Evolutionary conservation across 805 yeast species (phyloP), one percentile per base, ranked within the genome.

Genomic region (Starmerella davenportii): DNA sequence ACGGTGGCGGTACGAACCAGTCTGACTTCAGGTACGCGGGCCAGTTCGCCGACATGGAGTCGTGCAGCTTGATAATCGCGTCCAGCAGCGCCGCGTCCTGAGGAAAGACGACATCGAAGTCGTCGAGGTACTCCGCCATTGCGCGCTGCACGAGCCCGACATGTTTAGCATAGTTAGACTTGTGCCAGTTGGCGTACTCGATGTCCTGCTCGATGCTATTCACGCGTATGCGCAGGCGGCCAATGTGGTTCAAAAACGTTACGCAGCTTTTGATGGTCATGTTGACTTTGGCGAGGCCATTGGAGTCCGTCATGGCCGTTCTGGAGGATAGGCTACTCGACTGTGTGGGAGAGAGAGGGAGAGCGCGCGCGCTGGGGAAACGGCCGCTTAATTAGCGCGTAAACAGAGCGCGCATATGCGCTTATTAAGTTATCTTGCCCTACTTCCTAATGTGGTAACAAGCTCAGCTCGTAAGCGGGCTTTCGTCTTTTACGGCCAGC

Each of bases 1-100:
- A 32, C 18, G 35, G 35, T 7, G 35, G 35, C 7, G 35, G 35
- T 7, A 32, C 35, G 25, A 20, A 32, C 35, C 35, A 32, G 19
- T 29, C 13, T 7, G 32, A 15, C 7, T 23, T 7, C 9, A 23
- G 25, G 25, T 23, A 23, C 11, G 25, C 25, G 11, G 9, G 25
- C 9, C 25, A 23, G 19, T 29, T 29, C 19, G 13, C 9, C 9
- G 5, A 7, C 19, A 17, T n/a, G 13, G 32, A 29, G 15, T 7
- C 15, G 15, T 32, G 18, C 23, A 13, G 23, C 25, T 20, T 19
- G 15, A 20, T 8, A 13, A 32, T 7, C 25, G 5, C 23, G 18
- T 32, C 25, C 5, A 14, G 7, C 8, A 32, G 18, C 7, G 7
- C 8, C n/a, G n/a, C 23, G 15, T 21, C 25, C 21, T 19, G 7